Conservation (phyloP, 2,329 filamentous ascomycete genomes). For the Colletotrichum chlorophyti region DNA sequence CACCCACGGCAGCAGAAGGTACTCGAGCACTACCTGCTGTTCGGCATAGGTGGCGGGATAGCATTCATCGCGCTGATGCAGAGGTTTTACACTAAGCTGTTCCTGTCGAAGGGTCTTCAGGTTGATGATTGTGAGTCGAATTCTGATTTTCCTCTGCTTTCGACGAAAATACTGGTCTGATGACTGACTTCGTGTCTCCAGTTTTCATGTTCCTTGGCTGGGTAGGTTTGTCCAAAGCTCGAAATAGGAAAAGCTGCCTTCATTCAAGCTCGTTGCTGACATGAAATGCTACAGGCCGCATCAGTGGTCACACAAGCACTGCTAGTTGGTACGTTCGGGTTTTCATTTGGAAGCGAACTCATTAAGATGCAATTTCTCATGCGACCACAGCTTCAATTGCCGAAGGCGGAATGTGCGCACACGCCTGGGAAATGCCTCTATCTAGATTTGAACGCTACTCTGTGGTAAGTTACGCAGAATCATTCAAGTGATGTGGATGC, state of each 20-base stretch:
- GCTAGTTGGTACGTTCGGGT: conserved; percentile 5
- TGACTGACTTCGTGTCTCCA: background rate
- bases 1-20: conserved; percentile 31
- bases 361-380: too few species aligned
- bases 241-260: background rate
- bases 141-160: too few species aligned
- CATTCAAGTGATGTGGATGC: too few species aligned
- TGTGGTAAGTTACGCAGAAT: conserved; percentile 8
- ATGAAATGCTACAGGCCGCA: background rate
- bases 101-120: conserved; percentile 30
- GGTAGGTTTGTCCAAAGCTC: too few species aligned
- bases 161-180: too few species aligned
- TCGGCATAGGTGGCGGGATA: conserved; percentile 28
- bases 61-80: conserved; percentile 30
- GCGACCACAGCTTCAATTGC: conserved; percentile 1
- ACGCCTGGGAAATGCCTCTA: conserved; percentile 31
- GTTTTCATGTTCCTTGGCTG: conserved; percentile 29
- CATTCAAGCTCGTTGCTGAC: background rate
- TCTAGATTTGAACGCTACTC: conserved; percentile 17
- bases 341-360: too few species aligned
- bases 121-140: conserved; percentile 32
- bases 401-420: conserved; percentile 15
- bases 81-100: conserved; percentile 37
- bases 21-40: conserved; percentile 32
- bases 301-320: conserved; percentile 17